Conservation (phyloP, 2,329 filamentous ascomycete species). For the Fusarium sp. region DNA sequence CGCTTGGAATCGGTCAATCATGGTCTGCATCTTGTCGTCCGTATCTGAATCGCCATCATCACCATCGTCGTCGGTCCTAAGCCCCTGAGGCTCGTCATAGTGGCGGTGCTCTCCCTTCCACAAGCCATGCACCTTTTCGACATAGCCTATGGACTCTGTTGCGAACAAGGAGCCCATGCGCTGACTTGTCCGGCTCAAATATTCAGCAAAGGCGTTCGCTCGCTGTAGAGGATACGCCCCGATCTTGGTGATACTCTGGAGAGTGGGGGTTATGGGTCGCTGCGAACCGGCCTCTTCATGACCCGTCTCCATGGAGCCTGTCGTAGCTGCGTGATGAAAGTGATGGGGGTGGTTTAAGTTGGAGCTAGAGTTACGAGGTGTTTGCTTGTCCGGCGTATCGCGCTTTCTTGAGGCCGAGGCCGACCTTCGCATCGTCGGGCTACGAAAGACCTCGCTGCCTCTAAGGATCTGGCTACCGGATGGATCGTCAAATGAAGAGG, state of each 20-base stretch:
- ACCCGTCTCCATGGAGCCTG: conserved; percentile 49
- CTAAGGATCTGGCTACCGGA: conserved; percentile 92
- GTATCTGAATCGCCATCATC: conserved; percentile 65
- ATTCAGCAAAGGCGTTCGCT: conserved; percentile 84
- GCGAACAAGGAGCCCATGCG: conserved; percentile 85
- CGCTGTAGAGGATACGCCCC: conserved; percentile 84
- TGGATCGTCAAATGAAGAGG: conserved; percentile 78
- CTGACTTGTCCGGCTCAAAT: conserved; percentile 80
- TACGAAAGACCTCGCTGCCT: conserved; percentile 88
- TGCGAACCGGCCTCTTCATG: conserved; percentile 30
- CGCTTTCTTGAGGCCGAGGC: conserved; percentile 52
- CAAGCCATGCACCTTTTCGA: conserved; percentile 97
- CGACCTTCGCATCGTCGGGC: conserved; percentile 73
- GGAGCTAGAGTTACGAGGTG: conserved; percentile 30
- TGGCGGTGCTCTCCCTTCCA: conserved; percentile 92
- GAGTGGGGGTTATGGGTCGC: conserved; percentile 53
- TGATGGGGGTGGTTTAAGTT: conserved; percentile 15
- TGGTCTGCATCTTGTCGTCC: conserved; percentile 72
- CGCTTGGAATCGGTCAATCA: conserved; percentile 84
- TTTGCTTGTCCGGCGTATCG: conserved; percentile 22
- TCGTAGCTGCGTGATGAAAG: conserved; percentile 53
- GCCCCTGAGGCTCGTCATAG: conserved; percentile 73
- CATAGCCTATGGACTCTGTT: conserved; percentile 93
- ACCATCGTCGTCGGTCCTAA: conserved; percentile 61
- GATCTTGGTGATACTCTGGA: conserved; percentile 66